These are phyloP conservation scores for Phlebiopsis flavidoalba DNA, from an alignment of 768 basidiomycete genomes.

Conservation along the genomic window DNA sequence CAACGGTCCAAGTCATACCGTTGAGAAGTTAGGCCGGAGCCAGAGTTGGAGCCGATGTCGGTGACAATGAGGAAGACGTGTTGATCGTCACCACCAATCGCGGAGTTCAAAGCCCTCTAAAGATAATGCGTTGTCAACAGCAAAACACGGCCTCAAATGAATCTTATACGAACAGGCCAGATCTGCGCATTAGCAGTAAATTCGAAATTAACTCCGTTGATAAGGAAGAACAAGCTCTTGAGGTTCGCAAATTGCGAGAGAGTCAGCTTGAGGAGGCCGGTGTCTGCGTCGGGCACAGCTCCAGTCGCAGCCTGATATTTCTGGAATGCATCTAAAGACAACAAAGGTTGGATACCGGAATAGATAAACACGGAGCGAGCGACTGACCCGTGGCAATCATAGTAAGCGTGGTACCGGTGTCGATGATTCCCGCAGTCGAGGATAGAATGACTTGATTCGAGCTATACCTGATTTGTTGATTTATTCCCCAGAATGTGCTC, in stretches of 20 bases:
- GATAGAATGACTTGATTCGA: conserved; percentile 24
- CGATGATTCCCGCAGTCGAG: conserved; percentile 42
- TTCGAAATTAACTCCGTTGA: conserved; percentile 42
- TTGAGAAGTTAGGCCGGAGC: conserved; percentile 11
- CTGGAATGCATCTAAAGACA: conserved; percentile 24
- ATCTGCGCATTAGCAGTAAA: conserved; percentile 63
- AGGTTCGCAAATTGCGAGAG: conserved; percentile 24
- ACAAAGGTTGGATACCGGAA: not conserved
- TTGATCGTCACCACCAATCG: conserved; percentile 6
- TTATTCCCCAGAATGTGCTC: conserved; percentile 24
- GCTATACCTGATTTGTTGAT: conserved; percentile 23
- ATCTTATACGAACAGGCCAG: conserved; percentile 38
- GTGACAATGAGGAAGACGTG: conserved; percentile 10
- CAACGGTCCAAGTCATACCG: conserved; percentile 12
- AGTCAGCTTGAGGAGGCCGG: conserved; percentile 27
- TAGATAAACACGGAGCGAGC: not conserved
- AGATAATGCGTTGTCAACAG: not conserved
- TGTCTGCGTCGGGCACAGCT: conserved; percentile 24
- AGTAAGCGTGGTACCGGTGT: conserved; percentile 50
- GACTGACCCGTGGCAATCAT: conserved; percentile 45
- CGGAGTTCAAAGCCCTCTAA: conserved; percentile 8
- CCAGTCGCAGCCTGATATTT: conserved; percentile 28
- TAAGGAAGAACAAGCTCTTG: conserved; percentile 28
- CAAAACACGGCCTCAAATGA: not conserved
- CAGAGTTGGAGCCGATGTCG: conserved; percentile 10